Base-by-base conservation (phyloP, 1,284 basidiomycete genomes). In the Rhodotorula glutinis region DNA sequence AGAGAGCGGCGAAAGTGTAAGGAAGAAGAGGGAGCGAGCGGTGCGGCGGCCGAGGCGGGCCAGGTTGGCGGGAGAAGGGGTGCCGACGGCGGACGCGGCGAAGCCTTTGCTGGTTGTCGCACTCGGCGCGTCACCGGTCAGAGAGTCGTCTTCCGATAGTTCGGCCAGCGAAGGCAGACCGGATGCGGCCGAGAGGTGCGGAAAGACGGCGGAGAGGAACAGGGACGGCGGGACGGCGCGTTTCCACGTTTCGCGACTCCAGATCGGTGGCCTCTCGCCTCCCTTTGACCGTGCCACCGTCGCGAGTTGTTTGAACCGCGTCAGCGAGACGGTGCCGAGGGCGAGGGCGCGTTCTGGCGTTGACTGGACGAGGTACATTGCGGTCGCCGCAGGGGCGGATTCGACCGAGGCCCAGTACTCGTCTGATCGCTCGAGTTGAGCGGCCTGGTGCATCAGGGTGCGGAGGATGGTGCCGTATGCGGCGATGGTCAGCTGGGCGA, bases 191-290 rank as follows among this genome's bases (percentile, higher is more conserved):
- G 60, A 29, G 13, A 76, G 70, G 60, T 76, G 75, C 3, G 75
- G 75, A 58, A 75, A 76, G 40, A 75, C 59, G 29, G 75, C 68
- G 19, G 72, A 72, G 53, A 76, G 54, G 63, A 76, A 73, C 13
- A 75, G 68, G 4, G 74, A 74, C 30, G 73, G 74, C 10, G 75
- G 74, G 27, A 73, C 60, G 7, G 71, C 71, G 33, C 40, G 25
- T 23, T 64, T 53, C 62, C 66, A 73, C 30, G 69, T 71, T 4
- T 65, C 57, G 27, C 49, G 49, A 51, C 49, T 51, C 27, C n/a
- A 27, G 11, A 51, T 27, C n/a, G 49, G 25, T 13, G 49, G 49
- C 10, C 49, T 25, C 13, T 17, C 25, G 3, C 25, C 49, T 25
- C 49, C 49, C n/a, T 25, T 27, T 9, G 25, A 27, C 27, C 25